Conservation (phyloP, 2,329 filamentous ascomycete genomes). For the Fusarium udum region DNA sequence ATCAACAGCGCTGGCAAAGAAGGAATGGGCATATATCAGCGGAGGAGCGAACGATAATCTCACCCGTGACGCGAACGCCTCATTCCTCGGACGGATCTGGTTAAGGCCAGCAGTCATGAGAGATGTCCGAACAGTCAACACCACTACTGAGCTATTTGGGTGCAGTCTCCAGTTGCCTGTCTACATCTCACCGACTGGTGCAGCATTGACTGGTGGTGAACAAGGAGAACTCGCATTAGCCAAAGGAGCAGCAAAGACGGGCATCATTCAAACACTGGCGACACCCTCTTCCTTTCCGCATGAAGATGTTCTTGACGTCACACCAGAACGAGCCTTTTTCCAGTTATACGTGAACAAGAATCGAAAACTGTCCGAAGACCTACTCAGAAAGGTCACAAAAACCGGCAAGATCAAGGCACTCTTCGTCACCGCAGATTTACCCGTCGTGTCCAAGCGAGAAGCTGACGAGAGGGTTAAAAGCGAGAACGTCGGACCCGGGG, state of each 20-base stretch:
- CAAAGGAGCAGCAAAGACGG: conserved; percentile 45
- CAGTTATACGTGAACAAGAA: conserved; percentile 71
- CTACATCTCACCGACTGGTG: conserved; percentile 37
- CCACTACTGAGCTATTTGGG: conserved; percentile 30
- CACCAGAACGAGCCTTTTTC: conserved; percentile 54
- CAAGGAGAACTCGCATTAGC: conserved; percentile 37
- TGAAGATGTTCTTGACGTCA: conserved; percentile 57
- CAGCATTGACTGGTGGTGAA: conserved; percentile 17
- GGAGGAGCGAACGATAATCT: conserved; percentile 41
- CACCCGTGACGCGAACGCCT: conserved; percentile 35
- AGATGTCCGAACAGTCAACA: conserved; percentile 29
- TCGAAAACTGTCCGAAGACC: conserved; percentile 58
- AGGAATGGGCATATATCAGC: conserved; percentile 40
- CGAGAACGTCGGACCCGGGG: conserved; percentile 51
- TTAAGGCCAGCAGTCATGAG: conserved; percentile 40
- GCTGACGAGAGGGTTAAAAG: conserved; percentile 56
- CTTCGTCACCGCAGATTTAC: conserved; percentile 68
- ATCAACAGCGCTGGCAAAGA: conserved; percentile 7
- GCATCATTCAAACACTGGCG: conserved; percentile 68
- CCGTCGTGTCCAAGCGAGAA: conserved; percentile 65
- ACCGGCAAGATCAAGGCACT: conserved; percentile 59
- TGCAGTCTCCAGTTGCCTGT: conserved; percentile 34
- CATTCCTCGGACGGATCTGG: conserved; percentile 34
- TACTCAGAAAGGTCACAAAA: conserved; percentile 57
- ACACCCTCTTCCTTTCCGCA: conserved; percentile 70